Percentiles rank a stretch among this genome's conserved stretches.
phyloP scores from a whole-genome alignment of 2,329 filamentous ascomycete species.

The Pseudofabraea citricarpa region DNA sequence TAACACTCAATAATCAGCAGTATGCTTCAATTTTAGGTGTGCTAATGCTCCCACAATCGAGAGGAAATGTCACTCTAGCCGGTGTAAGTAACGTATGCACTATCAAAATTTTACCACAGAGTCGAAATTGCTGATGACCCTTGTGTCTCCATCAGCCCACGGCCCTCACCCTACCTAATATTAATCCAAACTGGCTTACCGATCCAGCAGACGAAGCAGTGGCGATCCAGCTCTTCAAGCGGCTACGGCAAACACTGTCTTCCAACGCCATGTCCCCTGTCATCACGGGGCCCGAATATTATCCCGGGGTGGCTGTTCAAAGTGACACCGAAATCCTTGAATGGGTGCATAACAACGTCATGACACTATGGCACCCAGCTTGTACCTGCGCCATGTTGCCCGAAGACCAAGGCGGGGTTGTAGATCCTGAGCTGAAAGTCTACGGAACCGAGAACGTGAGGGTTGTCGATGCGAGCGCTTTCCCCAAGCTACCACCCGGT shows the following conservation, averaged over 20 bases:
- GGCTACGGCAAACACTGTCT: conserved; percentile 28
- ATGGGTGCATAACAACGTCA: conserved; percentile 1
- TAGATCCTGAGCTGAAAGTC: conserved; percentile 30
- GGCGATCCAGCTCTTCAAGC: conserved; percentile 35
- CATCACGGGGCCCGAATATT: neutral
- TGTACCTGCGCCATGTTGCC: conserved; percentile 25
- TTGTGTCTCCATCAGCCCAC: too few species aligned
- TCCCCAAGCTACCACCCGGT: conserved; percentile 41
- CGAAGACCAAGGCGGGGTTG: neutral
- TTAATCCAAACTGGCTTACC: conserved; percentile 41
- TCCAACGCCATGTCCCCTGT: conserved; percentile 2
- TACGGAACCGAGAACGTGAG: conserved; percentile 47
- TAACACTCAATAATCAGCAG: conserved; percentile 15
- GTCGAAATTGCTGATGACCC: too few species aligned
- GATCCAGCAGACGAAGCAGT: conserved; percentile 37
- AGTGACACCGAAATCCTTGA: conserved; percentile 7
- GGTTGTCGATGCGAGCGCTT: conserved; percentile 56
- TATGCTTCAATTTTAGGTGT: conserved; percentile 27
- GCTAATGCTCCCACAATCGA: conserved; percentile 33
- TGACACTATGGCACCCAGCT: conserved; percentile 2
- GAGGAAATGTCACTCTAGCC: conserved; percentile 38
- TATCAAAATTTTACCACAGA: too few species aligned
- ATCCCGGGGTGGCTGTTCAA: conserved; percentile 1
- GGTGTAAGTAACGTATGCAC: too few species aligned
- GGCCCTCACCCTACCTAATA: conserved; percentile 32